These are phyloP conservation scores for Elsinoe perseae DNA, from an alignment of 2,329 filamentous ascomycete genomes.

Conservation along the genomic window DNA sequence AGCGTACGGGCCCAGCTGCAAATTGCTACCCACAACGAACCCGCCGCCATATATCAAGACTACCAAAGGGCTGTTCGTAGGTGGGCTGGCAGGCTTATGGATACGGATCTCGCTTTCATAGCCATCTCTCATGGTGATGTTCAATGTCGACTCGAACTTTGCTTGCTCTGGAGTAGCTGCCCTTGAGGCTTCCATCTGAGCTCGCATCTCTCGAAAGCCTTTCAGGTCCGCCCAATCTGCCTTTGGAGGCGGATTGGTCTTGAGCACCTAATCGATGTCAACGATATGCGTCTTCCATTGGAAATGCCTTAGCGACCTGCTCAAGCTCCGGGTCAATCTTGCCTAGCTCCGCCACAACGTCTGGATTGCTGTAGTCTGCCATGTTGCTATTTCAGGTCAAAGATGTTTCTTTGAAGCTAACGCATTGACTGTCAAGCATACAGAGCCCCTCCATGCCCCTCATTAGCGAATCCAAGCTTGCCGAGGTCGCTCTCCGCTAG, in stretches of 20 bases:
- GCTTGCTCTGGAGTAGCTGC: slow-evolving; percentile 14
- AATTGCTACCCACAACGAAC: slow-evolving; percentile 24
- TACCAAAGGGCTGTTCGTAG: slow-evolving; percentile 22
- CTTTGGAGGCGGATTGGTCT: slow-evolving; percentile 13
- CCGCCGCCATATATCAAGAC: slow-evolving; percentile 27
- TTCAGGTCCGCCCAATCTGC: slow-evolving; percentile 16
- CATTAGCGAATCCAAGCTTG: neutral
- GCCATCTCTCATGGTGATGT: slow-evolving; percentile 30
- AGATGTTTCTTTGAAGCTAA: neutral
- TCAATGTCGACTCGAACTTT: slow-evolving; percentile 19
- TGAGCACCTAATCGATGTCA: slow-evolving; percentile 14
- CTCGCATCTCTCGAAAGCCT: slow-evolving; percentile 14
- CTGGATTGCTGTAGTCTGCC: slow-evolving; percentile 13
- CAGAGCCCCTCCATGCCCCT: neutral
- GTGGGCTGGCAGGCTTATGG: slow-evolving; percentile 23
- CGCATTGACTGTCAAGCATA: too few relatives aligned
- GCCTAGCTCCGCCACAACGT: slow-evolving; percentile 16
- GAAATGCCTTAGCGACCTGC: neutral
- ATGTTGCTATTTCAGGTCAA: neutral
- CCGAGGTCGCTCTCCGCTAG: neutral
- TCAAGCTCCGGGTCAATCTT: slow-evolving; percentile 18
- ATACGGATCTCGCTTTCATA: slow-evolving; percentile 30
- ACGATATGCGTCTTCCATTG: neutral
- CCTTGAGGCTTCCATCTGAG: slow-evolving; percentile 11
- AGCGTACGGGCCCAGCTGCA: slow-evolving; percentile 23